These are phyloP conservation scores for Corynascus novoguineensis DNA, from an alignment of 495 filamentous ascomycete species.

Conservation along the genomic window DNA sequence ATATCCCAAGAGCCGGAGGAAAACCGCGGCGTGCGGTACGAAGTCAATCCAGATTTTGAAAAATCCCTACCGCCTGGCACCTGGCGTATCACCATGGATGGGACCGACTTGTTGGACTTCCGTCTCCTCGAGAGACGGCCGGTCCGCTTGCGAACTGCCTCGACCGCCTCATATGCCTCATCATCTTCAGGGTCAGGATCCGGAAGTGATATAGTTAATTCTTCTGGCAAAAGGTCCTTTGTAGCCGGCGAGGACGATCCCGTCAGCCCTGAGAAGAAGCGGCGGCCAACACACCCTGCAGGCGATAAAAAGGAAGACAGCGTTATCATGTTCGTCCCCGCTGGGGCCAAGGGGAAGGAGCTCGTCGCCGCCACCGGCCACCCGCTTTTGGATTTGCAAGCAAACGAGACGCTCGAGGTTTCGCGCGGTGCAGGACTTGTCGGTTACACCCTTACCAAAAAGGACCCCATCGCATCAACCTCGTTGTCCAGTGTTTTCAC, in stretches of 20 bases:
- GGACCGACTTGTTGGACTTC: slow-evolving; percentile 43
- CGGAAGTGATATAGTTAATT: slow-evolving; percentile 28
- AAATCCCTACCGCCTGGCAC: slow-evolving; percentile 42
- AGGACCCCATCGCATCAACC: slow-evolving; percentile 41
- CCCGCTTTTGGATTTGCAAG: slow-evolving; percentile 39
- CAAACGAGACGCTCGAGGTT: slow-evolving; percentile 38
- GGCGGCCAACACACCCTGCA: slow-evolving; percentile 28
- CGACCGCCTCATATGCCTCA: slow-evolving; percentile 18
- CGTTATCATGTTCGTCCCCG: slow-evolving; percentile 44
- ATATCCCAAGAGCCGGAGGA: slow-evolving; percentile 28
- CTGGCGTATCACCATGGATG: slow-evolving; percentile 43
- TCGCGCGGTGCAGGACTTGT: slow-evolving; percentile 39
- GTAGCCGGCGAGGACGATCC: slow-evolving; percentile 32
- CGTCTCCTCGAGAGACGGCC: slow-evolving; percentile 45
- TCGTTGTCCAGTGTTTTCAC: slow-evolving; percentile 46
- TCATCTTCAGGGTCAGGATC: neutral
- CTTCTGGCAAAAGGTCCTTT: slow-evolving; percentile 41
- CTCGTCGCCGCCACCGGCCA: slow-evolving; percentile 40
- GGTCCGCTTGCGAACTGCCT: slow-evolving; percentile 26
- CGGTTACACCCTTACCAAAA: slow-evolving; percentile 42
- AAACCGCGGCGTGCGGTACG: slow-evolving; percentile 31
- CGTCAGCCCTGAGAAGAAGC: slow-evolving; percentile 32
- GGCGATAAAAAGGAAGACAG: slow-evolving; percentile 33
- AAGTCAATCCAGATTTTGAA: slow-evolving; percentile 37
- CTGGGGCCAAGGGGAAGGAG: slow-evolving; percentile 39